A percentile compares a stretch with the other conserved stretches of the same genome.
Conservation (phyloP, 257 asterid genomes). For the Capsicum chinense region DNA sequence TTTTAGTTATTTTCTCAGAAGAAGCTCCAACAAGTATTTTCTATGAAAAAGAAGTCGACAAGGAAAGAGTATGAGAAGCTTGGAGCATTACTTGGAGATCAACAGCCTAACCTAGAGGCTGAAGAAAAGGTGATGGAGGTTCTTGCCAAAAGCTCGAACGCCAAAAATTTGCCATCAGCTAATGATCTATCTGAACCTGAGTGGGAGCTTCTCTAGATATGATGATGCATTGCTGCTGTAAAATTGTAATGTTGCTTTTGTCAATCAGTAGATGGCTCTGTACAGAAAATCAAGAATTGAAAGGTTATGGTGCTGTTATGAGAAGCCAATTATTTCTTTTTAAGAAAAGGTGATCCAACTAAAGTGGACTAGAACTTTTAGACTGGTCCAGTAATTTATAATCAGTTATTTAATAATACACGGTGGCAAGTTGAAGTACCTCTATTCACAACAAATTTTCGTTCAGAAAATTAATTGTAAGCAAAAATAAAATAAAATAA, state of each 20-base stretch:
- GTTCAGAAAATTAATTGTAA: no score
- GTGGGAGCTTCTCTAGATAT: slow-evolving; percentile 49
- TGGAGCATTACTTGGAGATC: slow-evolving; percentile 28
- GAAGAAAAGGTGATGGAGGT: slow-evolving; percentile 26
- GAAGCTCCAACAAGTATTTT: slow-evolving; percentile 55
- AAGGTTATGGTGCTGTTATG: not conserved
- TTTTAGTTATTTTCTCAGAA: slow-evolving; percentile 45
- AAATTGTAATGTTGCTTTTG: slow-evolving; percentile 23
- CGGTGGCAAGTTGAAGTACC: not conserved
- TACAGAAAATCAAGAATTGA: not conserved
- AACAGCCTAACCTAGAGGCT: slow-evolving; percentile 14
- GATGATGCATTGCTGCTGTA: not conserved
- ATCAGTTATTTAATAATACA: not conserved
- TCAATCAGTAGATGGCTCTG: slow-evolving; percentile 27
- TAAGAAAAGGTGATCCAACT: not conserved
- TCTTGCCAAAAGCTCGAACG: not conserved
- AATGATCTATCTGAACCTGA: slow-evolving; percentile 42
- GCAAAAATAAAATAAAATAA: no score
- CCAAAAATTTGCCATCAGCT: slow-evolving; percentile 15
- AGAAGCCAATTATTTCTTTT: not conserved
- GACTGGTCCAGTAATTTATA: not conserved
- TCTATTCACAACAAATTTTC: no score
- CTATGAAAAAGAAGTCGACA: slow-evolving; percentile 50
- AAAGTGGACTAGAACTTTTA: not conserved
- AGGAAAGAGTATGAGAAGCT: slow-evolving; percentile 46